Evolutionary conservation across 768 basidiomycete genomes (phyloP).

Genomic region (Dictyophora rubrovolvata): DNA sequence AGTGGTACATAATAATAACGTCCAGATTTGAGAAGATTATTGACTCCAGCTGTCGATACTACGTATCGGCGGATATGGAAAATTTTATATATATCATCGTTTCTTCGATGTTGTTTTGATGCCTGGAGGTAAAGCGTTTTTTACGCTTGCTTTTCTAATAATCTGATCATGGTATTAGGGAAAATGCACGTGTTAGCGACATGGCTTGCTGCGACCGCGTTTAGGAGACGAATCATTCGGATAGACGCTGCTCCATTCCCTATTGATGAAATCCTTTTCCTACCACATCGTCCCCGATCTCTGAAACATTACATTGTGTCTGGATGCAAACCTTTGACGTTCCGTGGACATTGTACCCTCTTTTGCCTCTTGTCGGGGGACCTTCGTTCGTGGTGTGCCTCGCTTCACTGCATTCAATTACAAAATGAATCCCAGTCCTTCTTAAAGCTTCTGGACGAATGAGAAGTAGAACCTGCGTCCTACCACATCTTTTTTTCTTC

Average conservation of each 20-base stretch:
- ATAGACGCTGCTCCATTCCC: not conserved
- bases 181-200: not conserved
- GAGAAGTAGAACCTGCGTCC: too few relatives aligned
- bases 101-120: not conserved
- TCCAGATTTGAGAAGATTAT: not conserved
- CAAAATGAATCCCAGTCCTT: too few relatives aligned
- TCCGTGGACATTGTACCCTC: too few relatives aligned
- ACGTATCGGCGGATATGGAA: not conserved
- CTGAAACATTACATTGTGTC: too few relatives aligned
- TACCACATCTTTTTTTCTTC: not conserved
- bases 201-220: not conserved
- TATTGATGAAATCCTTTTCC: not conserved
- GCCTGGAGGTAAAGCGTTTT: not conserved
- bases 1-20: not conserved
- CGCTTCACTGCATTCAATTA: too few relatives aligned
- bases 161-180: not conserved
- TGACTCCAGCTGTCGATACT: not conserved
- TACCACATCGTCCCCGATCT: too few relatives aligned
- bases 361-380: too few relatives aligned
- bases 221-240: not conserved
- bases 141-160: not conserved
- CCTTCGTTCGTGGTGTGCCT: too few relatives aligned
- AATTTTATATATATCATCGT: not conserved
- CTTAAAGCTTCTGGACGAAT: too few relatives aligned
- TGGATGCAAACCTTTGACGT: too few relatives aligned